Base-by-base conservation (phyloP, 495 filamentous ascomycete species). In the Xylaria scruposa region DNA sequence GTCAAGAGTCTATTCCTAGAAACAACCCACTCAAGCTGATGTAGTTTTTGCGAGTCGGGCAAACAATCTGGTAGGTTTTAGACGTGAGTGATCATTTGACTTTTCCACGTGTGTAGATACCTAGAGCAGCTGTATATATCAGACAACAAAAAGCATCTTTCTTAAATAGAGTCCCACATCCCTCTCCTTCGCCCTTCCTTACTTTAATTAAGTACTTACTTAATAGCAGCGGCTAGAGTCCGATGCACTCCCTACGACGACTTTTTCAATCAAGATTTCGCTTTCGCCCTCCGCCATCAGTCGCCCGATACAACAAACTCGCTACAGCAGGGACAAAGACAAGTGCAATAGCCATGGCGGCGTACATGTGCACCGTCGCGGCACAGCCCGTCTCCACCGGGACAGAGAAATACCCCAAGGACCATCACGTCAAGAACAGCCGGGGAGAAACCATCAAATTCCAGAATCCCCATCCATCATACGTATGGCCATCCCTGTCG, bases 391-490 rank as follows among this genome's bases (percentile, higher is more conserved):
- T 59, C 33, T 66, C 73, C 10, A 26, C 44, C 7, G 70, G 73
- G 8, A 73, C 77, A 2, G 79, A 82, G 7, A 79, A 75, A 29
- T 64, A 69, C n/a, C 19, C 62, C 13, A 61, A 71, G n/a, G 38
- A 70, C 5, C 82, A 83, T 53, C 82, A 83, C 56, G 63, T 83
- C 26, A 79, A 79, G 51, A 73, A 81, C 19, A 71, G 72, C 4
- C 70, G 72, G 21, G 82, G 82, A 17, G 69, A 80, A 31, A 78
- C 75, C 29, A 44, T 80, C 70, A 76, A 73, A 70, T 85, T 83
- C 58, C 64, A 49, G 19, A 84, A 84, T 46, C 76, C 77, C 0
- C 67, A 83, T 31, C 77, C 79, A 15, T 85, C 83, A 0, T 78
- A 74, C 47, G 64, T 26, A 29, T 66, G 73, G 24, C 75, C 73